Evolutionary conservation across 2,329 filamentous ascomycete genomes (phyloP).

Genomic region (Fusarium oligoseptatum): DNA sequence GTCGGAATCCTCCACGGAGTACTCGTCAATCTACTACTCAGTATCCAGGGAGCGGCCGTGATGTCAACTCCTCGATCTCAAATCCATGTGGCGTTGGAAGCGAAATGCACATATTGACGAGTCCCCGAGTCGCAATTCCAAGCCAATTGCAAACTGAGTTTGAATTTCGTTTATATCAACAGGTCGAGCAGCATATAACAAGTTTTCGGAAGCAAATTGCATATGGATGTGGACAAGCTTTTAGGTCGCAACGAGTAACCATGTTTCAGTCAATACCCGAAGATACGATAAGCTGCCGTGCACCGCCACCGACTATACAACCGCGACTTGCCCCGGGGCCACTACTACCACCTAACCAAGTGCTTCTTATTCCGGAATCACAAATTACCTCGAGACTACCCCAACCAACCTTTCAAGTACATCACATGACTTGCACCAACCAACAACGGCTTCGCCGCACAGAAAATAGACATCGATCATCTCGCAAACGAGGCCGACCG

Average conservation of each 20-base stretch:
- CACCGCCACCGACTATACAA: not conserved
- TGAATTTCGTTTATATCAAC: not conserved
- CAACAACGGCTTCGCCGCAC: not conserved
- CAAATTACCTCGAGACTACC: not conserved
- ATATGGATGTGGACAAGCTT: not conserved
- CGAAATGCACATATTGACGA: not conserved
- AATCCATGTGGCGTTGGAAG: not conserved
- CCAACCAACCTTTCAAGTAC: slow-evolving; percentile 4
- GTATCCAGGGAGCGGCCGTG: not conserved
- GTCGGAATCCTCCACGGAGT: not conserved
- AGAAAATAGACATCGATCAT: not conserved
- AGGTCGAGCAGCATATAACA: not conserved
- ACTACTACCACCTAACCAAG: not conserved
- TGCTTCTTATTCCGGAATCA: not conserved
- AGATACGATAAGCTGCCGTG: not conserved
- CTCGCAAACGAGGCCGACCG: slow-evolving; percentile 6
- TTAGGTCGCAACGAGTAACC: not conserved
- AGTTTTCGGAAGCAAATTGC: slow-evolving; percentile 12
- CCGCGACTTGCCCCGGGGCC: not conserved
- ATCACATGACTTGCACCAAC: slow-evolving; percentile 3
- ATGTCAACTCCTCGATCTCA: slow-evolving; percentile 8
- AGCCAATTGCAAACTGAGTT: not conserved
- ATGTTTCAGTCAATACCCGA: not conserved
- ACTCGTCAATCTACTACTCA: slow-evolving; percentile 7
- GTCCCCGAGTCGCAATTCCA: not conserved